Conservation (phyloP, 2,329 filamentous ascomycete genomes). For the Zasmidium cellare region DNA sequence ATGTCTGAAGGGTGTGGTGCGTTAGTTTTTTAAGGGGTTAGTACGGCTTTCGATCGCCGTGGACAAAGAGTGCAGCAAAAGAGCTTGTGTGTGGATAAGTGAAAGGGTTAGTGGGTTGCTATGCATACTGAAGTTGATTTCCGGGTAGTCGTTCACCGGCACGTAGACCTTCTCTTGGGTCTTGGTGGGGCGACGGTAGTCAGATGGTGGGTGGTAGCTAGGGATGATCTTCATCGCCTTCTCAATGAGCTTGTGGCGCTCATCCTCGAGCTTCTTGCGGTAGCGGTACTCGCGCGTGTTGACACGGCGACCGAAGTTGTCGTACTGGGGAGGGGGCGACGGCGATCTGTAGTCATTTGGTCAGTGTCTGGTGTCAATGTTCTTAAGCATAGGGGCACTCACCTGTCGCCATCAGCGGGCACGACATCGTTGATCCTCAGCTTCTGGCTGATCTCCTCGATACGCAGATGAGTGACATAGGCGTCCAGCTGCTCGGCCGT, state of each 20-base stretch:
- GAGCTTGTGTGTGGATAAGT: slow-evolving; percentile 29
- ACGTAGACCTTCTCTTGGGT: slow-evolving; percentile 99
- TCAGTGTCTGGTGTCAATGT: slow-evolving; percentile 8
- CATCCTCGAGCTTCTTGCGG: slow-evolving; percentile 95
- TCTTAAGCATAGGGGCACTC: slow-evolving; percentile 40
- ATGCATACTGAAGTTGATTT: slow-evolving; percentile 99
- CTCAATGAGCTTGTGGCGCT: slow-evolving; percentile 97
- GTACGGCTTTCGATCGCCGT: slow-evolving; percentile 36
- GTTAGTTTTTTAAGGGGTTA: slow-evolving; percentile 33
- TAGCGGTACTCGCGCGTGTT: slow-evolving; percentile 99
- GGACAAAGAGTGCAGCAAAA: slow-evolving; percentile 26
- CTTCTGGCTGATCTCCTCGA: slow-evolving; percentile 99
- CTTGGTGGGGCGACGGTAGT: slow-evolving; percentile 98
- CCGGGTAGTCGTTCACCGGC: slow-evolving; percentile 99
- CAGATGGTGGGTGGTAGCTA: slow-evolving; percentile 97
- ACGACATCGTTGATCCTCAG: slow-evolving; percentile 98
- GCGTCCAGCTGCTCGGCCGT: slow-evolving; percentile 97
- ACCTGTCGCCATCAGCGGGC: slow-evolving; percentile 94
- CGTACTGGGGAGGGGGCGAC: slow-evolving; percentile 93
- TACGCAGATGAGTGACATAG: slow-evolving; percentile 92
- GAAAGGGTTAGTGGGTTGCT: slow-evolving; percentile 77
- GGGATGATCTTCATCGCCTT: slow-evolving; percentile 99
- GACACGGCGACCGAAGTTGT: slow-evolving; percentile 98
- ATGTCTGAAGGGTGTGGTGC: slow-evolving; percentile 19
- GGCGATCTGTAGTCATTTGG: slow-evolving; percentile 67